Base-by-base conservation (phyloP, 83 land plant genomes). In the Isoetes engelmannii region DNA sequence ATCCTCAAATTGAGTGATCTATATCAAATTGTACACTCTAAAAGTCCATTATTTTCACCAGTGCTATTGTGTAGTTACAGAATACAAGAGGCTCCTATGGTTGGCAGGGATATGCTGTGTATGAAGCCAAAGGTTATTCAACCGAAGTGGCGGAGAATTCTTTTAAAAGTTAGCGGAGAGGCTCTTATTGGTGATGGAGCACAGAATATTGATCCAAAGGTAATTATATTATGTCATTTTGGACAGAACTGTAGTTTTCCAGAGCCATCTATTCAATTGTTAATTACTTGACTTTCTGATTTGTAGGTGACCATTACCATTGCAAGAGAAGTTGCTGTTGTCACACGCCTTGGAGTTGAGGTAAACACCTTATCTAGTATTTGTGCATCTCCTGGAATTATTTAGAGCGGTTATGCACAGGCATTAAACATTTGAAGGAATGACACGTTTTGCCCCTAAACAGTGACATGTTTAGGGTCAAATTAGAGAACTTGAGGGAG, bases 111-210 rank as follows among this genome's bases (percentile, higher is more conserved):
- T 28, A 28, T 28, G 37, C 37, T 28, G 37, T 28, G 37, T 18
- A 18, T 37, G 18, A 59, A 59, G 62, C 18, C 12, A 18, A 59
- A 59, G 20, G 28, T 59, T 18, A 19, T 59, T 20, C 62, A 59
- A 59, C 62, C 62, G 1, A 59, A 42, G 28, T 59, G 62, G 62
- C 62, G 28, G 4, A 59, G 62, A 19, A 42, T 59, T 20, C 62
- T 59, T 1, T 37, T 59, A 18, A 59, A 59, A 59, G 62, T 59
- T 59, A 59, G 62, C 4, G 62, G 62, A 12, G 62, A 59, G 10
- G 62, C 62, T 59, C 62, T 59, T 7, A 42, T 37, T 20, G 62
- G 62, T 20, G 62, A 59, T 59, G 28, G 62, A 59, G 62, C 28
- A 12, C 62, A 59, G 20, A 59, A 59, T 37, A 42, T 59, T 1